Evolutionary conservation across 495 filamentous ascomycete genomes (phyloP).

Genomic region (Podospora fimiseda): DNA sequence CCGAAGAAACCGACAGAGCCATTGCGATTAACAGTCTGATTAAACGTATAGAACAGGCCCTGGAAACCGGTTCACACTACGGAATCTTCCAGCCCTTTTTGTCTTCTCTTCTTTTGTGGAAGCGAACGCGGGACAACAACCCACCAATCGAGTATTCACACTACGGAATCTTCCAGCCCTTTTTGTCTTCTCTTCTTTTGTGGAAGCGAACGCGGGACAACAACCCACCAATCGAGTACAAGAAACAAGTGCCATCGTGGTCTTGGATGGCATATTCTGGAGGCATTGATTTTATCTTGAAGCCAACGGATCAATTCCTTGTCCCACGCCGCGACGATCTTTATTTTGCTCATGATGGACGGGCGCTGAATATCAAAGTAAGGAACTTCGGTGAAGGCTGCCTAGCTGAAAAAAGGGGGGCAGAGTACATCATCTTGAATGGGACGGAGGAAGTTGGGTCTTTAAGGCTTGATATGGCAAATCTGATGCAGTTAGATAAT

Average conservation of each 20-base stretch:
- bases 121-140: not conserved
- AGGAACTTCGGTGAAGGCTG: constrained; percentile 1
- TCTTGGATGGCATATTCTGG: constrained; percentile 16
- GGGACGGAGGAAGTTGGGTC: constrained; percentile 4
- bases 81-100: not conserved
- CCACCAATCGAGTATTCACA: constrained; percentile 3
- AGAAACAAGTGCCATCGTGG: constrained; percentile 11
- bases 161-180: not conserved
- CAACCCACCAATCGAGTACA: not conserved
- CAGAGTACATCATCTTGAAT: not conserved
- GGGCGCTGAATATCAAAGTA: constrained; percentile 6
- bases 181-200: not conserved
- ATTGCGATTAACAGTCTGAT: constrained; percentile 10
- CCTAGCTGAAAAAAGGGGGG: not conserved
- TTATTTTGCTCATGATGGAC: constrained; percentile 1
- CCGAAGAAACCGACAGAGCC: constrained; percentile 6
- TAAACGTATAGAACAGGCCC: constrained; percentile 4
- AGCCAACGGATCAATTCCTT: not conserved
- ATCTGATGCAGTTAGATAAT: constrained; percentile 1
- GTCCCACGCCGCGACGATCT: constrained; percentile 5
- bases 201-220: constrained; percentile 5
- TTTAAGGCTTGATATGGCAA: constrained; percentile 6
- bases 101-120: not conserved
- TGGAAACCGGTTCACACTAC: not conserved
- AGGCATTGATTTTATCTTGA: constrained; percentile 7